Conservation (phyloP, 1,284 basidiomycete species). For the Ceratorhiza oryzae-sativae region DNA sequence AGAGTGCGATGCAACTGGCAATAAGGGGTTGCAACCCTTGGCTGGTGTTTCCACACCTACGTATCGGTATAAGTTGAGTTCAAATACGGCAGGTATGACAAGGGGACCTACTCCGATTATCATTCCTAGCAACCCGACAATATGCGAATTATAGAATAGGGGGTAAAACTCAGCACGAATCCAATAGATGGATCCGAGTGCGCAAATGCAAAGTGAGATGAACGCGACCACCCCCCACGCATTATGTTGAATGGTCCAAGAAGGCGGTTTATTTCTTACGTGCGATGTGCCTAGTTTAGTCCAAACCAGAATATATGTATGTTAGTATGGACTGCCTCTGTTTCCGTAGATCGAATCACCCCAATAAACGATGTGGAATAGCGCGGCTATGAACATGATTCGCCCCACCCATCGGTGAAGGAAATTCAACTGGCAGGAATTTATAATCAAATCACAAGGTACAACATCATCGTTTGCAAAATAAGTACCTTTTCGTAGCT, state of each 20-base stretch:
- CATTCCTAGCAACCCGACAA: slow-evolving; percentile 37
- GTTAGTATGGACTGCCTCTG: no score
- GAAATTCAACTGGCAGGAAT: slow-evolving; percentile 41
- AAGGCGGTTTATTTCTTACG: background rate
- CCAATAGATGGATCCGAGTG: slow-evolving; percentile 33
- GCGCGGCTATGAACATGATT: slow-evolving; percentile 40
- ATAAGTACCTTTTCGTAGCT: slow-evolving; percentile 41
- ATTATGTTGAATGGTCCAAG: background rate
- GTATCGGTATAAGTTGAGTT: background rate
- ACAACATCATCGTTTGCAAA: no score
- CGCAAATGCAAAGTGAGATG: slow-evolving; percentile 36
- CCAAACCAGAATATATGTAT: no score
- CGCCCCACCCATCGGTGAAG: slow-evolving; percentile 43
- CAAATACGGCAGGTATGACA: background rate
- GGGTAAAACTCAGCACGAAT: slow-evolving; percentile 36
- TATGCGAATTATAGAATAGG: slow-evolving; percentile 41
- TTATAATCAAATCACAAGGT: no score
- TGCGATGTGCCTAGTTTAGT: slow-evolving; percentile 7
- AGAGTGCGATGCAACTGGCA: slow-evolving; percentile 15
- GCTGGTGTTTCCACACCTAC: slow-evolving; percentile 37
- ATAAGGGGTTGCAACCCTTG: slow-evolving; percentile 26
- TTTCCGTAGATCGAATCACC: slow-evolving; percentile 31
- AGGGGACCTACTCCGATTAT: slow-evolving; percentile 38
- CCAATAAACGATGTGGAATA: slow-evolving; percentile 42
- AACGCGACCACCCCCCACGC: slow-evolving; percentile 38